Evolutionary conservation across 2,329 filamentous ascomycete species (phyloP), one percentile per base, ranked within the genome.

Genomic region (Monascus ruber): DNA sequence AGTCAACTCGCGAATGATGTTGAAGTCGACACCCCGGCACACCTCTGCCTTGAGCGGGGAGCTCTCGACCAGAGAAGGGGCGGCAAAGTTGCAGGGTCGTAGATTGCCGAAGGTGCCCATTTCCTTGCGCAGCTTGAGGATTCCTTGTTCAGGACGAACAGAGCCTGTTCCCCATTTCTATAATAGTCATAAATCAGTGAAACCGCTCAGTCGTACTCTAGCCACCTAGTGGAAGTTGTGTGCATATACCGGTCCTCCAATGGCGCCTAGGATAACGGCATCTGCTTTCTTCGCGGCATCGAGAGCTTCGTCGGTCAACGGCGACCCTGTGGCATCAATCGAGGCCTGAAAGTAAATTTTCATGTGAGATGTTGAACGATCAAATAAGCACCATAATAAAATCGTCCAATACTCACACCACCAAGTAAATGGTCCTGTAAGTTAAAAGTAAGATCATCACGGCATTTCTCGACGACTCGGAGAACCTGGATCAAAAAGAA

Each of bases 101-200:
- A 96, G 79, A 76, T 96, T 96, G 52, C 88, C 89, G 67, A 93
- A 96, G 41, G 89, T 86, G 57, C 76, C 75, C 74, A 96, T 84
- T 66, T 95, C 85, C 68, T 93, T 95, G 68, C 89, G 86, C 39
- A 96, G 83, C 51, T 72, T 77, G 45, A 96, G 81, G 54, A 96
- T 79, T 45, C 89, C 89, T 68, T 95, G 85, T 64, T 96, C 89
- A 1, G 89, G 89, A 34, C 88, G 85, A 47, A 95, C 82, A 42
- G 79, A 68, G 50, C 85, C 85, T 27, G 86, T 91, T 45, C 88
- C 88, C 86, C 88, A 96, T 85, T 95, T 78, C 72, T 76, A 40
- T 33, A 17, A 17, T 17, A 17, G 17, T 17, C 17, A 17, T 17
- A 17, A 17, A 17, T 17, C 17, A 17, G 17, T 17, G 17, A 3